These are phyloP conservation scores for Pyracantha coccinea DNA, from an alignment of 331 rosid genomes.

Conservation along the genomic window DNA sequence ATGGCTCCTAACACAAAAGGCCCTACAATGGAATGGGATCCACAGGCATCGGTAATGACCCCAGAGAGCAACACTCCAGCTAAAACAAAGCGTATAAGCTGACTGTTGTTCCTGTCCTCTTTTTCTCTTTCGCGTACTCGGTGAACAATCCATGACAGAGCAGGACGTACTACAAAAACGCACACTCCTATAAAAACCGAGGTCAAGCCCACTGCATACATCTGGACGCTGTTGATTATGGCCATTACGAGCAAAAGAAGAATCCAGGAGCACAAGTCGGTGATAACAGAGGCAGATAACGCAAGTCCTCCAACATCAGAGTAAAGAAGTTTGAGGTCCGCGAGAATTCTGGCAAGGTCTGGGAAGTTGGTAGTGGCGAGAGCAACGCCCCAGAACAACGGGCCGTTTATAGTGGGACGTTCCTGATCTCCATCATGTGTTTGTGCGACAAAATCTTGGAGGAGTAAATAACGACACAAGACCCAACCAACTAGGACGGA, in stretches of 20 bases:
- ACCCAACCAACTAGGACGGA: constrained; percentile 28
- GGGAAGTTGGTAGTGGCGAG: constrained; percentile 21
- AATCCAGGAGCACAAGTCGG: constrained; percentile 33
- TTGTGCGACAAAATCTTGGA: background rate
- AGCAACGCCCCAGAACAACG: constrained; percentile 17
- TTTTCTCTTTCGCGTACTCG: background rate
- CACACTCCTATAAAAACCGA: background rate
- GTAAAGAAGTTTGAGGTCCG: constrained; percentile 48
- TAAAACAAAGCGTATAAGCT: constrained; percentile 5
- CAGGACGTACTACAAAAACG: constrained; percentile 23
- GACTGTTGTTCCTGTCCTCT: constrained; percentile 13
- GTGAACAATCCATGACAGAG: constrained; percentile 20
- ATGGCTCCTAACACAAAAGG: constrained; percentile 20
- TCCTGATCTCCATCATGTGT: background rate
- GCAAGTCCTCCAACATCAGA: constrained; percentile 52
- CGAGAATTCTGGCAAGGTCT: constrained; percentile 19
- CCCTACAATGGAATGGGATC: constrained; percentile 21
- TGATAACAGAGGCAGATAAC: constrained; percentile 43
- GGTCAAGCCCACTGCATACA: background rate
- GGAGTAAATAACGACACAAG: constrained; percentile 14
- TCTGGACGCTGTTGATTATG: background rate
- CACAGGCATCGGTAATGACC: constrained; percentile 3
- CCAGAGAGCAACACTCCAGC: constrained; percentile 3
- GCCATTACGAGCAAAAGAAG: constrained; percentile 19
- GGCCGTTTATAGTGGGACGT: background rate